Evolutionary conservation across 768 basidiomycete genomes (phyloP).

Genomic region (Collybia sp.): DNA sequence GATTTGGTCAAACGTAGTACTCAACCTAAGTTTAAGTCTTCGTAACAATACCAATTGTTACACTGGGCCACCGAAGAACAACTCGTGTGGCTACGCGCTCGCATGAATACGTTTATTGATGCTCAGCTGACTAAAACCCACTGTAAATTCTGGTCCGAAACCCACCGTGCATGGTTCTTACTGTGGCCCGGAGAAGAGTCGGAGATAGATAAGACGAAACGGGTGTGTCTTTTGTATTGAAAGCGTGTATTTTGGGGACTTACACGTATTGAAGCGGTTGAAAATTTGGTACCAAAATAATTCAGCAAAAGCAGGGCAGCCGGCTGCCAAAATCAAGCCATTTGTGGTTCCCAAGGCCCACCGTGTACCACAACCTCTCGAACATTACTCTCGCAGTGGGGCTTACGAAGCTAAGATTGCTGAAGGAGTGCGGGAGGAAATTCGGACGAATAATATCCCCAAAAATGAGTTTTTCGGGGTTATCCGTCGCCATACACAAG

Average conservation of each 20-base stretch:
- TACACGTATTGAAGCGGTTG: background rate
- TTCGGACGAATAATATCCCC: background rate
- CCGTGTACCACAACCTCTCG: no score
- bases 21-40: no score
- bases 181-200: background rate
- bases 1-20: no score
- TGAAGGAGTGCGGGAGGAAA: background rate
- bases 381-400: no score
- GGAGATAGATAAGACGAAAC: no score
- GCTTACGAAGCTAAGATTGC: background rate
- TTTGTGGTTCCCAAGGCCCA: no score
- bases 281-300: background rate
- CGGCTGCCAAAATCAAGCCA: no score
- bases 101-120: background rate
- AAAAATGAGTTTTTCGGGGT: background rate
- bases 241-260: background rate
- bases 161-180: slow-evolving; percentile 3
- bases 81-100: slow-evolving; percentile 1
- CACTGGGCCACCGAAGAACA: slow-evolving; percentile 7
- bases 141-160: slow-evolving; percentile 3
- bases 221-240: background rate
- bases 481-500: background rate
- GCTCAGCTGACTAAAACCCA: slow-evolving; percentile 2
- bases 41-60: no score
- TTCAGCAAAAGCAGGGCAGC: background rate